A percentile compares a stretch with the other conserved stretches of the same genome.
Conservation (phyloP, 73 alveolate genomes). For the Blepharisma japonicum region DNA sequence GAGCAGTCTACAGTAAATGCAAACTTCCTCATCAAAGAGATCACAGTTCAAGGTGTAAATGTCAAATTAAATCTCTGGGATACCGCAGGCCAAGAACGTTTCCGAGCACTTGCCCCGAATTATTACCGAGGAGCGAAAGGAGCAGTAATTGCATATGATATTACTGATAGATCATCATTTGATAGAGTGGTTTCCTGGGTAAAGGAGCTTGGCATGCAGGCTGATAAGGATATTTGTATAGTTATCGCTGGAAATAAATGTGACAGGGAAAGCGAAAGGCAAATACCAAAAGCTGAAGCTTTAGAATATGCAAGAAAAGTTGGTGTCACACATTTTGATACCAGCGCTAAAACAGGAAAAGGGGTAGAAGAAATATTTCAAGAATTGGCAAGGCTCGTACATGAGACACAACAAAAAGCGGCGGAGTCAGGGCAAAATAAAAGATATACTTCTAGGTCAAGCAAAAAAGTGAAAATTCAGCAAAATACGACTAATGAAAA, state of each 20-base stretch:
- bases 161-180: constrained; percentile 77
- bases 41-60: constrained; percentile 32
- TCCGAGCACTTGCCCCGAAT: constrained; percentile 71
- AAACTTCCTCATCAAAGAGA: constrained; percentile 61
- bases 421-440: too few species aligned
- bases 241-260: constrained; percentile 16
- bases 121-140: constrained; percentile 77
- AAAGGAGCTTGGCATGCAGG: background rate
- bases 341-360: constrained; percentile 7
- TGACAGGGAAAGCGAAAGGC: background rate
- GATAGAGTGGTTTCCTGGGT: constrained; percentile 34
- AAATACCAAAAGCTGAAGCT: background rate
- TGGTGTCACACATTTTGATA: background rate
- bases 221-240: background rate
- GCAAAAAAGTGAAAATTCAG: too few species aligned
- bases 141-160: constrained; percentile 77
- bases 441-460: too few species aligned
- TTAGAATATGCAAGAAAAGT: background rate
- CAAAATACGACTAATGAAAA: too few species aligned
- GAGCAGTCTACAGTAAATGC: constrained; percentile 76
- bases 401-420: too few species aligned
- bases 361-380: background rate
- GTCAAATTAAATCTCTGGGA: constrained; percentile 39
- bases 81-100: constrained; percentile 88
- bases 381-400: too few species aligned